phyloP scores from a whole-genome alignment of 2,329 filamentous ascomycete species.

The Gnomoniopsis smithogilvyi region DNA sequence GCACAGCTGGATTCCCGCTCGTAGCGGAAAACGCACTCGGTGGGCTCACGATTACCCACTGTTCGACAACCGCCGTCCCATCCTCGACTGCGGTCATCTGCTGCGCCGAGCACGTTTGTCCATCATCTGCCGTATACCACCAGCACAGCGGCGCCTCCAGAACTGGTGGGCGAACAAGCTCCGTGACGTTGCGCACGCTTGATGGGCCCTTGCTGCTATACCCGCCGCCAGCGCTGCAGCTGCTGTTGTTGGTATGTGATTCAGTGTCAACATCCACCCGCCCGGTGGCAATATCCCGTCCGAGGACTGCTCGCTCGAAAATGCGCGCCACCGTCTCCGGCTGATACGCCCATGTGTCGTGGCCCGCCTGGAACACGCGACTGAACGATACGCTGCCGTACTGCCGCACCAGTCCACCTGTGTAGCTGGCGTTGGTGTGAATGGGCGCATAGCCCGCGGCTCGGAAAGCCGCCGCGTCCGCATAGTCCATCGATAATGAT shows the following conservation, averaged over 20 bases:
- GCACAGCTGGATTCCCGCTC: conserved; percentile 3
- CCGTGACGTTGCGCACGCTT: conserved; percentile 40
- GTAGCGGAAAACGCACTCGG: neutral
- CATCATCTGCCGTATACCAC: conserved; percentile 30
- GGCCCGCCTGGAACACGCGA: conserved; percentile 44
- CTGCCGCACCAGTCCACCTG: conserved; percentile 44
- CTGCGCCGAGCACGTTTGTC: conserved; percentile 38
- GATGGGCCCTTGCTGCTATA: conserved; percentile 32
- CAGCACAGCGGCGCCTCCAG: conserved; percentile 40
- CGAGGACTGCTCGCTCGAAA: conserved; percentile 45
- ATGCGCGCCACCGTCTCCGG: conserved; percentile 48
- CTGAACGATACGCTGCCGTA: conserved; percentile 46
- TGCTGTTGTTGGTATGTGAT: neutral
- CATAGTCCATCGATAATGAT: conserved; percentile 42
- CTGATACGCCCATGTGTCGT: conserved; percentile 47
- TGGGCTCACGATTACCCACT: conserved; percentile 37
- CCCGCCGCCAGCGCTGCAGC: neutral
- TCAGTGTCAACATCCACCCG: conserved; percentile 32
- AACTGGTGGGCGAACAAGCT: conserved; percentile 33
- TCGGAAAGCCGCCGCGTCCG: conserved; percentile 37
- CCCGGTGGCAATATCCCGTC: conserved; percentile 52
- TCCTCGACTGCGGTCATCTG: conserved; percentile 38
- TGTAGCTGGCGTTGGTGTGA: conserved; percentile 35
- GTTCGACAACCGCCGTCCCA: conserved; percentile 41
- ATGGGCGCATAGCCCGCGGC: conserved; percentile 47